Base-by-base conservation (phyloP, 108 stramenopile genomes). In the Nitzschia palea region DNA sequence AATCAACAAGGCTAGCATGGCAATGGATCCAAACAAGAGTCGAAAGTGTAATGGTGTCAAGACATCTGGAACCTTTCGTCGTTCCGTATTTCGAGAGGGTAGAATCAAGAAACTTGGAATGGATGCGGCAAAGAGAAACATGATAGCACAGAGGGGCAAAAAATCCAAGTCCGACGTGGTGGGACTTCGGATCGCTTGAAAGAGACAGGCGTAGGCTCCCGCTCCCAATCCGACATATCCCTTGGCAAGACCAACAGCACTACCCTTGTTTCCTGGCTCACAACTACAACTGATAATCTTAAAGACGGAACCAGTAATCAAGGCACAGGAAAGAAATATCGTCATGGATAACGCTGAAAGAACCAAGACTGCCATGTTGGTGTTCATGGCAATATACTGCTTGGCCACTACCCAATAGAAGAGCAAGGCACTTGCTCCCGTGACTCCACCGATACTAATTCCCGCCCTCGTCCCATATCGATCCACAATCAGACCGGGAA, bases 161-260 rank as follows among this genome's bases (percentile, higher is more conserved):
- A 94, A 89, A 50, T 94, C 83, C 27, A 94, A 72, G 50, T 77
- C 73, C n/a, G 68, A 65, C 42, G 59, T 64, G 5, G 26, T 56
- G 15, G 57, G 59, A 28, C 61, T 30, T 29, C 83, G 80, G 29
- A 90, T 68, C 14, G 86, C 58, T 45, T 84, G 65, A 62, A 90
- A 93, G 14, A 90, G 44, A 35, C 76, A 77, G 6, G 76, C 62
- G 43, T 77, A 77, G 2, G 44, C 61, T 23, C 76, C 76, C n/a
- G 67, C 34, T 4, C 92, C 92, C 29, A 93, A 65, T 17, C 92
- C 92, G 1, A 93, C 92, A 64, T 88, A 93, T 18, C 89, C 92
- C 76, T 93, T 93, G 60, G 92, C 92, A 62, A 85, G 76, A 23
- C 92, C 92, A 20, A 93, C 92, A 6, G 87, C 92, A 28, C 70